Evolutionary conservation across 108 stramenopile genomes (phyloP).

Genomic region (Phaeodactylum tricornutum): DNA sequence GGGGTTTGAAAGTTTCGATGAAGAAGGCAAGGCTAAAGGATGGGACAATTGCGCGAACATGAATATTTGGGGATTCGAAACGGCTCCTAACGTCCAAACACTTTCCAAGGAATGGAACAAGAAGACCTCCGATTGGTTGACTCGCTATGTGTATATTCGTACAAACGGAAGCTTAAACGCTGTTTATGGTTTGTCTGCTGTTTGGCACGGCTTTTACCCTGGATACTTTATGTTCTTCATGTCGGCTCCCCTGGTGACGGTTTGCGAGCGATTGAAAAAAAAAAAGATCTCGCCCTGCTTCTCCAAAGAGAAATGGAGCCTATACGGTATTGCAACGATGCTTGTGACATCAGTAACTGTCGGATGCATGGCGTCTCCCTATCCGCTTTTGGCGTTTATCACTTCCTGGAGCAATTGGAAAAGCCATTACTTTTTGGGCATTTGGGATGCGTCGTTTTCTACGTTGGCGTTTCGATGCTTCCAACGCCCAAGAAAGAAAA

Average conservation of each 20-base stretch:
- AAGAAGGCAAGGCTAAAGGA: slow-evolving; percentile 72
- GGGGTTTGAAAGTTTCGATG: slow-evolving; percentile 88
- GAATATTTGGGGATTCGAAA: slow-evolving; percentile 88
- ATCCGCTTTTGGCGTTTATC: slow-evolving; percentile 55
- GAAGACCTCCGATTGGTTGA: slow-evolving; percentile 89
- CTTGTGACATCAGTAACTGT: slow-evolving; percentile 52
- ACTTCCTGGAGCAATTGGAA: slow-evolving; percentile 58
- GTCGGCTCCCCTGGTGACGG: slow-evolving; percentile 70
- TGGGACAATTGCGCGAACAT: slow-evolving; percentile 88
- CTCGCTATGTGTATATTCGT: slow-evolving; percentile 92
- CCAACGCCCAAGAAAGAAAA: slow-evolving; percentile 47
- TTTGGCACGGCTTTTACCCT: slow-evolving; percentile 98
- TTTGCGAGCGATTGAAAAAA: slow-evolving; percentile 75
- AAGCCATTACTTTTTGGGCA: slow-evolving; percentile 77
- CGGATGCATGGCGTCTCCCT: slow-evolving; percentile 76
- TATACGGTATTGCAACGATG: slow-evolving; percentile 59
- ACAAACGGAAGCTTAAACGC: slow-evolving; percentile 70
- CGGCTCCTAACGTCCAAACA: slow-evolving; percentile 73
- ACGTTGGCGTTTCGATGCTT: slow-evolving; percentile 37
- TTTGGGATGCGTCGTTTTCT: slow-evolving; percentile 48
- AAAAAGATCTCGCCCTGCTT: slow-evolving; percentile 82
- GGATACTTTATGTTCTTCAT: slow-evolving; percentile 94
- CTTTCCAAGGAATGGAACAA: slow-evolving; percentile 91
- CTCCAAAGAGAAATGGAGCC: slow-evolving; percentile 49
- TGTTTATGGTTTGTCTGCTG: slow-evolving; percentile 85